These are phyloP conservation scores for Apiospora kogelbergensis DNA, from an alignment of 2,329 filamentous ascomycete genomes.

Conservation along the genomic window DNA sequence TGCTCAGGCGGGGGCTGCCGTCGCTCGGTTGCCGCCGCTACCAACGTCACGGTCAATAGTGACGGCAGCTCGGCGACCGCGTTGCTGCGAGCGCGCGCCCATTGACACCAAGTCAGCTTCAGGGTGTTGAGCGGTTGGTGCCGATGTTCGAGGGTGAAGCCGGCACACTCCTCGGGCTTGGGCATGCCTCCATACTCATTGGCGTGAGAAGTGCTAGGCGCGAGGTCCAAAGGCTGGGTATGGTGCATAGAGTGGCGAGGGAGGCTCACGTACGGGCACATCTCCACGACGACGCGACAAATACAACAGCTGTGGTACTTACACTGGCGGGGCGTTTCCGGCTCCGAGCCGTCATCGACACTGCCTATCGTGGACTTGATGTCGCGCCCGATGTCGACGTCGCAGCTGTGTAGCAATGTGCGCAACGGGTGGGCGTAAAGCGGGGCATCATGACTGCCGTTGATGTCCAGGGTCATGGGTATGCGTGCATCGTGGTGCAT, in stretches of 20 bases:
- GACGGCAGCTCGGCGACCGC: background rate
- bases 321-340: conserved; percentile 11
- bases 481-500: conserved; percentile 30
- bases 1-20: background rate
- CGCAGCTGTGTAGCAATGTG: conserved; percentile 24
- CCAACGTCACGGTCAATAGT: background rate
- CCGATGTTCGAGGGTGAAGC: conserved; percentile 21
- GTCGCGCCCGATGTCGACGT: conserved; percentile 9
- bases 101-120: background rate
- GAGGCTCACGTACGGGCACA: conserved; percentile 13
- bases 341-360: background rate
- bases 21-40: background rate
- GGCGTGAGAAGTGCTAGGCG: background rate
- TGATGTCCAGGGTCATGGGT: conserved; percentile 20
- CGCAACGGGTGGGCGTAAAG: conserved; percentile 19
- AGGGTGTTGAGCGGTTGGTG: conserved; percentile 13
- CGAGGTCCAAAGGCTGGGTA: background rate
- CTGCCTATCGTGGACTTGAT: background rate
- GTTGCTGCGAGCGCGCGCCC: background rate
- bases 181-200: background rate
- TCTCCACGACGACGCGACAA: background rate
- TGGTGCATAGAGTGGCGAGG: background rate
- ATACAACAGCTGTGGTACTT: conserved; percentile 27
- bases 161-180: conserved; percentile 22
- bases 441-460: background rate